Evolutionary conservation across 1,284 basidiomycete species (phyloP).

Genomic region (Leucoagaricus sp.): DNA sequence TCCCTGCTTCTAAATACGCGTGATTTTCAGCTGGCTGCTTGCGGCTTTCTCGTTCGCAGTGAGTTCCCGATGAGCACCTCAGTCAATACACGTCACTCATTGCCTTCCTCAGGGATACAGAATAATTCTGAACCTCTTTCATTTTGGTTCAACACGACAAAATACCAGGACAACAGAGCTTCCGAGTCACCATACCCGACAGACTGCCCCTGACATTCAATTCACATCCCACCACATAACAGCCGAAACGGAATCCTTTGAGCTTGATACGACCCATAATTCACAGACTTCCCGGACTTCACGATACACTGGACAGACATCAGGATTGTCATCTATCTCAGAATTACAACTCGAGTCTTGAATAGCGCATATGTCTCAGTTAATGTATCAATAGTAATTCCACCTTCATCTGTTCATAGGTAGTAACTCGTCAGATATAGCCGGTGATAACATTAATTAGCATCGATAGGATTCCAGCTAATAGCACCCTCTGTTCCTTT

Average conservation of each 20-base stretch:
- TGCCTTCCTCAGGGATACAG: slow-evolving; percentile 34
- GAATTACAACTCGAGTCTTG: slow-evolving; percentile 1
- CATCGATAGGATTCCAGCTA: slow-evolving; percentile 74
- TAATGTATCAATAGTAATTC: neutral
- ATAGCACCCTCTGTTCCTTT: slow-evolving; percentile 61
- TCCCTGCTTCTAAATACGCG: neutral
- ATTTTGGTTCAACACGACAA: slow-evolving; percentile 20
- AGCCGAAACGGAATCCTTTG: neutral
- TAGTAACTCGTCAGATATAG: neutral
- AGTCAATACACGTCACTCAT: neutral
- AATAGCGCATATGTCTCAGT: neutral
- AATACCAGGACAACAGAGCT: neutral
- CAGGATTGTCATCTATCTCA: slow-evolving; percentile 1
- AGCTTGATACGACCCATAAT: neutral
- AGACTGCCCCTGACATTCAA: slow-evolving; percentile 28
- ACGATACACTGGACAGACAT: neutral
- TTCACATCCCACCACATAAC: slow-evolving; percentile 23
- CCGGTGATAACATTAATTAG: slow-evolving; percentile 20
- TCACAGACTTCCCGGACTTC: neutral
- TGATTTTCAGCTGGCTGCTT: slow-evolving; percentile 29
- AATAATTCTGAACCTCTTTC: slow-evolving; percentile 35
- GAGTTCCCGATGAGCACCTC: slow-evolving; percentile 14
- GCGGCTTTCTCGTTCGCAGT: slow-evolving; percentile 34
- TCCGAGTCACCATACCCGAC: slow-evolving; percentile 17
- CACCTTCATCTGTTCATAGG: neutral